phyloP scores from a whole-genome alignment of 2,329 filamentous ascomycete genomes.

The Pseudogymnoascus pannorum region DNA sequence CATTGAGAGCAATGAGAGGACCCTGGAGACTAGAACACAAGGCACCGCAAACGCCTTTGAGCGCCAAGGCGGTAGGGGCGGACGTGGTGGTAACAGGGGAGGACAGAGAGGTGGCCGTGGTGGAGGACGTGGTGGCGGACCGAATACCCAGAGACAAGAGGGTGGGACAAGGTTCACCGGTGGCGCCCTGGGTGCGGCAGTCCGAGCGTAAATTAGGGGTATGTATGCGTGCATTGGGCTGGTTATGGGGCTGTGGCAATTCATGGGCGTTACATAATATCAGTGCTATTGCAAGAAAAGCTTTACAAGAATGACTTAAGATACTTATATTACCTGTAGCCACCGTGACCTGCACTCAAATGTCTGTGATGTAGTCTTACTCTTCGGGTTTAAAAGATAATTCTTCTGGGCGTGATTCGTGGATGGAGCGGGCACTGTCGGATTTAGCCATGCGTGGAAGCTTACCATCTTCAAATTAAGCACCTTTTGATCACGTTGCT shows the following conservation, averaged over 20 bases:
- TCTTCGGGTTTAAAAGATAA: neutral
- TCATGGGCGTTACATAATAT: slow-evolving; percentile 25
- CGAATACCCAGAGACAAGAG: slow-evolving; percentile 56
- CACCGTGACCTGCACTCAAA: neutral
- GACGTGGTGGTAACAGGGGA: slow-evolving; percentile 59
- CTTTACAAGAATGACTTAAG: slow-evolving; percentile 23
- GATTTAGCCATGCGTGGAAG: neutral
- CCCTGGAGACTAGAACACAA: slow-evolving; percentile 92
- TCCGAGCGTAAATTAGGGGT: slow-evolving; percentile 44
- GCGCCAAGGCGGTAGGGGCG: slow-evolving; percentile 73
- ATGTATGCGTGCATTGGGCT: slow-evolving; percentile 28
- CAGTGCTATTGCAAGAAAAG: slow-evolving; percentile 17
- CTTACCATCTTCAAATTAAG: neutral
- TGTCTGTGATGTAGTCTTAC: neutral
- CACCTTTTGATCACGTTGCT: neutral
- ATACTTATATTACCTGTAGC: neutral
- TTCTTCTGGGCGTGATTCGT: neutral
- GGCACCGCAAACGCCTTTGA: slow-evolving; percentile 94
- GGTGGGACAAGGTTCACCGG: slow-evolving; percentile 76
- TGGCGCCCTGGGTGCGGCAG: slow-evolving; percentile 65
- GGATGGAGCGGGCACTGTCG: neutral
- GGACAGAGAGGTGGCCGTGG: slow-evolving; percentile 54
- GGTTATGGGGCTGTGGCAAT: slow-evolving; percentile 23
- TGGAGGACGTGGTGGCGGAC: slow-evolving; percentile 51
- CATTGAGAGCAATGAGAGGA: slow-evolving; percentile 96